Conservation (phyloP, 108 stramenopile species). For the Cylindrotheca closterium region DNA sequence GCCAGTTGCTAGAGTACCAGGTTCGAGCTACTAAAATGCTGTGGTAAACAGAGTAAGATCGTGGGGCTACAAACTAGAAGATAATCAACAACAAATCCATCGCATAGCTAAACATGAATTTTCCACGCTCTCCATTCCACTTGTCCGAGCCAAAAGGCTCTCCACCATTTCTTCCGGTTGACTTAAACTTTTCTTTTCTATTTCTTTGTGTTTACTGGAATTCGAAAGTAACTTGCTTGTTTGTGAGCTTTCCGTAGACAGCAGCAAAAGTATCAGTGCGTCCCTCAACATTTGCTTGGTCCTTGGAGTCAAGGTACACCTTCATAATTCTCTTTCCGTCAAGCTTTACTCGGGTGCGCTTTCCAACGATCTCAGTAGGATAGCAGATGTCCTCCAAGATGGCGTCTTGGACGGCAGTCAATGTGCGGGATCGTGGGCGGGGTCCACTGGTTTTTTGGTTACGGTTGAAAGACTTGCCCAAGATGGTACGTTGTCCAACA, state of each 20-base stretch:
- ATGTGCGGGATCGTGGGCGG: conserved; percentile 96
- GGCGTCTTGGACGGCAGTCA: conserved; percentile 97
- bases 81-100: too few relatives aligned
- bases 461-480: conserved; percentile 92
- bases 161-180: not conserved
- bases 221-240: conserved; percentile 95
- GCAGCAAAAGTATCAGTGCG: conserved; percentile 95
- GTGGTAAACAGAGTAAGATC: too few relatives aligned
- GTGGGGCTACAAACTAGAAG: too few relatives aligned
- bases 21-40: too few relatives aligned
- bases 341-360: conserved; percentile 97
- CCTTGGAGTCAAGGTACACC: conserved; percentile 96
- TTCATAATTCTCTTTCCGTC: conserved; percentile 96
- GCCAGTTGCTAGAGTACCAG: too few relatives aligned
- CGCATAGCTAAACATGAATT: too few relatives aligned
- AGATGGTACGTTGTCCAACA: conserved; percentile 97
- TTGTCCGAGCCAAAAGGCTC: too few relatives aligned
- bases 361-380: conserved; percentile 99
- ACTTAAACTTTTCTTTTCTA: not conserved
- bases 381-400: conserved; percentile 98
- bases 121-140: too few relatives aligned
- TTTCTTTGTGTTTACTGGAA: conserved; percentile 52
- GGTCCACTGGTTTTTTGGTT: conserved; percentile 89
- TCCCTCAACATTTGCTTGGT: conserved; percentile 95
- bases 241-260: conserved; percentile 98